phyloP scores from a whole-genome alignment of 306 rosid genomes.

The Rosa rugosa region DNA sequence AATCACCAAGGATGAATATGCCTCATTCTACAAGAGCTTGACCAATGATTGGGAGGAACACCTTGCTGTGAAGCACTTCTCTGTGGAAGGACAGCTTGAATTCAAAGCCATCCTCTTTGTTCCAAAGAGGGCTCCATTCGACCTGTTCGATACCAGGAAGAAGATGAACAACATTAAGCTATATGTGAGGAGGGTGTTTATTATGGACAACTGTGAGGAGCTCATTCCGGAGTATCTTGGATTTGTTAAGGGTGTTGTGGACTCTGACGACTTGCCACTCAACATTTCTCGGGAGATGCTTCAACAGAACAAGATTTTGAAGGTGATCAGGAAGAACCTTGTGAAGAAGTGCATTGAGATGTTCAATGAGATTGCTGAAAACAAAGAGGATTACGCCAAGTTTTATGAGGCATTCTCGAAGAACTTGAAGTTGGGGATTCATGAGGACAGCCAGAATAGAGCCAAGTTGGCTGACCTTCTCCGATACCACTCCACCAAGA shows the following conservation, averaged over 20 bases:
- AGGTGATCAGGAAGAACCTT: conserved; percentile 67
- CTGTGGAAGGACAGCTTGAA: conserved; percentile 75
- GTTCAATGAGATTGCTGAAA: conserved; percentile 74
- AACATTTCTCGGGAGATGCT: conserved; percentile 73
- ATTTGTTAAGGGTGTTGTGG: conserved; percentile 72
- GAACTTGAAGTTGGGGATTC: conserved; percentile 67
- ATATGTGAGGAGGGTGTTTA: conserved; percentile 69
- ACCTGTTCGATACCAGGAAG: conserved; percentile 66
- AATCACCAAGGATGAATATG: conserved; percentile 65
- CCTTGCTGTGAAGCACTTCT: conserved; percentile 68
- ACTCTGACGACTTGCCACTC: conserved; percentile 71
- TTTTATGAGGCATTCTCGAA: conserved; percentile 69
- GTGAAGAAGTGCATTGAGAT: conserved; percentile 78
- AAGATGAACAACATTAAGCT: conserved; percentile 76
- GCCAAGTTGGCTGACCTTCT: conserved; percentile 62
- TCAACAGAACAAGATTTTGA: conserved; percentile 69
- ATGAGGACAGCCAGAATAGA: conserved; percentile 75
- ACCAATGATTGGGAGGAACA: conserved; percentile 80
- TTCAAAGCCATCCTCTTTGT: conserved; percentile 70
- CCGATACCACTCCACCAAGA: conserved; percentile 62
- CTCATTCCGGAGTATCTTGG: conserved; percentile 74
- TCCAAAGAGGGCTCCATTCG: conserved; percentile 71
- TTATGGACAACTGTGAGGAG: conserved; percentile 74
- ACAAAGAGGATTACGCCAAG: conserved; percentile 62
- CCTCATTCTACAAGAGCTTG: conserved; percentile 69